Evolutionary conservation across 75 land plant species (phyloP), one percentile per base, ranked within the genome.

Genomic region (Cunninghamia lanceolata): DNA sequence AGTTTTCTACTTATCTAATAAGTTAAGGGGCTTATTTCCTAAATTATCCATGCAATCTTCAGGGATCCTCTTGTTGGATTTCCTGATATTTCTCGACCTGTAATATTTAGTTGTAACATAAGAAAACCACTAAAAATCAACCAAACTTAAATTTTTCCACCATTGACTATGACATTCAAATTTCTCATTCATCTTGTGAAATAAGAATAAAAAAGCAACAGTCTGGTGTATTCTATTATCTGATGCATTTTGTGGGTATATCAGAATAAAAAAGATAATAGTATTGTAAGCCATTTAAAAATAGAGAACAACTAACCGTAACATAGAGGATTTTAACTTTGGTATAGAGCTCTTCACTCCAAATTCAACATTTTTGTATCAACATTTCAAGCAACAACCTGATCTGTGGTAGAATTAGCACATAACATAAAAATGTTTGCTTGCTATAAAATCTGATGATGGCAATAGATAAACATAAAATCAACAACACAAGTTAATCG

Each of bases 311-410:
- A 83, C 82, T n/a, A n/a, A n/a, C n/a, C n/a, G n/a, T n/a, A n/a
- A n/a, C n/a, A n/a, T n/a, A n/a, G n/a, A n/a, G n/a, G n/a, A n/a
- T n/a, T n/a, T n/a, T n/a, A n/a, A n/a, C n/a, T n/a, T n/a, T n/a
- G n/a, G n/a, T n/a, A n/a, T 21, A 59, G 88, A 87, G 83, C 83
- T 90, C 39, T 54, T 78, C 36, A 52, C 39, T 36, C 92, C 88
- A 73, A 87, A 83, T 73, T 70, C 45, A 28, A 90, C 99, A 98
- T 85, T 93, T 98, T 54, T 91, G 92, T 30, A 96, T 94, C 71
- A 98, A 92, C 92, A 95, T 98, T 88, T 98, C 98, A 73, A 98
- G 84, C 19, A 98, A 92, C 53, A 88, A 85, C 82, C 96, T 96
- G 15, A 98, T 89, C 99, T 97, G 91, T 53, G 52, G n/a, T n/a